Evolutionary conservation across 1,139 yeast species (phyloP).

Genomic region (Hyphopichia khmerensis): DNA sequence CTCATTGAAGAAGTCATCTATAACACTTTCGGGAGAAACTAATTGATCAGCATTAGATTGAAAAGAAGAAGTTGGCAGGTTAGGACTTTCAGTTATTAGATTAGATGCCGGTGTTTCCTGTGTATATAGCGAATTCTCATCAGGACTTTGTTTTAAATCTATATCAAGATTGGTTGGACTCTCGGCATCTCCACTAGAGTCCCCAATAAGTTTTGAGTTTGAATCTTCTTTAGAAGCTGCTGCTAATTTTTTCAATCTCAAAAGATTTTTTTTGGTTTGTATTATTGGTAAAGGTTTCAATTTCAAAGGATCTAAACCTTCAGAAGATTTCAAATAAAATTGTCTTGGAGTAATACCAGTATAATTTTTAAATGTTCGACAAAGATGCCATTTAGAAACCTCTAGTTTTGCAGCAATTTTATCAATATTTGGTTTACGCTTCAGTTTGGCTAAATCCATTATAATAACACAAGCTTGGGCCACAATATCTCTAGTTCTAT

Average conservation of each 20-base stretch:
- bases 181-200: no score
- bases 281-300: constrained; percentile 7
- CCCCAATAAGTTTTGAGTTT: no score
- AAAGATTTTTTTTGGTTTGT: constrained; percentile 9
- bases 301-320: constrained; percentile 6
- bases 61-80: not conserved
- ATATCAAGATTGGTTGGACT: not conserved
- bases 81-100: not conserved
- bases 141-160: not conserved
- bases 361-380: constrained; percentile 20
- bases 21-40: not conserved
- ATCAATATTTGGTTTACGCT: constrained; percentile 7
- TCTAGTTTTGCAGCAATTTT: constrained; percentile 10
- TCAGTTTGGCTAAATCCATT: constrained; percentile 5
- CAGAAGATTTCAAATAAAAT: constrained; percentile 12
- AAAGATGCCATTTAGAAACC: constrained; percentile 25
- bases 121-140: not conserved
- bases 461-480: constrained; percentile 10
- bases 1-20: not conserved
- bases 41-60: not conserved
- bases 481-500: constrained; percentile 9
- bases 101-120: not conserved
- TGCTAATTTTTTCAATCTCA: not conserved
- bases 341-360: constrained; percentile 19
- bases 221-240: not conserved